Evolutionary conservation across 2,329 filamentous ascomycete species (phyloP), one percentile per base, ranked within the genome.

Genomic region (Mycogone perniciosa): DNA sequence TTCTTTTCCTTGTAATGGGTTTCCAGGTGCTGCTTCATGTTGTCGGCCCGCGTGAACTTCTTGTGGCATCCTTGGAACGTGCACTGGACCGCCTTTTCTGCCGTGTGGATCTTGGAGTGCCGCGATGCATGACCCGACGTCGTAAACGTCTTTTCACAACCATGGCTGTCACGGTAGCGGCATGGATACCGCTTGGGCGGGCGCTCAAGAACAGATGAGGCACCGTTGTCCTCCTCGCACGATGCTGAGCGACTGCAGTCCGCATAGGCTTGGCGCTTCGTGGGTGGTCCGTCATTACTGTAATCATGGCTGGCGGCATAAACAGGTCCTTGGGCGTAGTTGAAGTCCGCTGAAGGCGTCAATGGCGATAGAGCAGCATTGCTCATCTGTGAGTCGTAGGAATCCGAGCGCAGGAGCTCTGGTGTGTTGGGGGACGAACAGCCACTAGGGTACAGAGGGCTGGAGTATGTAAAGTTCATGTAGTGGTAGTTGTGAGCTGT

Each of bases 51-150:
- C 8, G 86, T 89, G 60, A 91, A 91, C 62, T 86, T 87, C 71
- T 89, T 89, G 67, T 81, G 79, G 72, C 87, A 91, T 53, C 85
- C 85, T 0, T 76, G 71, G 61, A 78, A 87, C 31, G 82, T 76
- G 69, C 81, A 85, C 35, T 76, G 80, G 26, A 89, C 85, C 10
- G 83, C 83, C 71, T 91, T 91, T 68, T 89, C 86, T 44, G 85
- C 85, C 1, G 85, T 89, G 72, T 92, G 88, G 62, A 89, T 90
- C 68, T 90, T 90, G 53, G 86, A 87, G 66, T 92, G 88, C 38
- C 88, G 83, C 40, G 88, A 89, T n/a, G 88, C 86, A 61, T 92
- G 88, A 40, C 88, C 88, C 0, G 88, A 91, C 3, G 88, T 92
- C 52, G 88, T 91, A 65, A 92, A 92, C 8, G 82, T 88, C 72